phyloP scores from a whole-genome alignment of 371 early-diverging fungal species.

The Batkoa obscura region DNA sequence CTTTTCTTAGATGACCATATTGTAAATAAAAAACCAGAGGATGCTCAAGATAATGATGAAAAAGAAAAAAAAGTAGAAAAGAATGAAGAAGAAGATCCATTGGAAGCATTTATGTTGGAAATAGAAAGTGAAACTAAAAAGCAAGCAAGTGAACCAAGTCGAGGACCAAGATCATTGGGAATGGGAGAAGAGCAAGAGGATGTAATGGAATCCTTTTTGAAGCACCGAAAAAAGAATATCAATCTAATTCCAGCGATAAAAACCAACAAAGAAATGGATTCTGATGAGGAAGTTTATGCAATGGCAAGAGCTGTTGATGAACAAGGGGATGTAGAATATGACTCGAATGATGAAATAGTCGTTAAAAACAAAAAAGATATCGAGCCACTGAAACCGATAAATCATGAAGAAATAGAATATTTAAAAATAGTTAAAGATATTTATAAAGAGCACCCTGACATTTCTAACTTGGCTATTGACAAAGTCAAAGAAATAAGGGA shows the following conservation, averaged over 20 bases:
- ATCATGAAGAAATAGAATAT: neutral
- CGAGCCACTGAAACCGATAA: neutral
- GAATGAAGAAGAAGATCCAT: too few relatives aligned
- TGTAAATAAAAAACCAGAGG: too few relatives aligned
- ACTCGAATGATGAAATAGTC: too few relatives aligned
- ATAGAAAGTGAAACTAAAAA: too few relatives aligned
- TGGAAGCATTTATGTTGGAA: too few relatives aligned
- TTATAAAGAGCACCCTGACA: conserved; percentile 11
- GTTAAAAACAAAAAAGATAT: neutral
- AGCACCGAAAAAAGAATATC: neutral
- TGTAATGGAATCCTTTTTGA: neutral
- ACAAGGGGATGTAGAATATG: neutral
- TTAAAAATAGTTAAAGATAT: neutral
- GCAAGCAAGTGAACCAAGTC: too few relatives aligned
- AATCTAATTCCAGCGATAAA: neutral
- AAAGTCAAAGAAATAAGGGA: conserved; percentile 29
- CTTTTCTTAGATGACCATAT: too few relatives aligned
- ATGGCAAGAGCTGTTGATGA: neutral
- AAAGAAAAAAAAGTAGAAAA: too few relatives aligned
- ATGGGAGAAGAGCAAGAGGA: neutral
- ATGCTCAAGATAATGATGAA: too few relatives aligned
- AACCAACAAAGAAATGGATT: neutral
- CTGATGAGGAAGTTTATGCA: neutral
- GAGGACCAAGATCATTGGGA: too few relatives aligned
- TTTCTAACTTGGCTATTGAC: conserved; percentile 13